Base-by-base conservation (phyloP, 768 basidiomycete genomes). In the Hortiboletus campestris region DNA sequence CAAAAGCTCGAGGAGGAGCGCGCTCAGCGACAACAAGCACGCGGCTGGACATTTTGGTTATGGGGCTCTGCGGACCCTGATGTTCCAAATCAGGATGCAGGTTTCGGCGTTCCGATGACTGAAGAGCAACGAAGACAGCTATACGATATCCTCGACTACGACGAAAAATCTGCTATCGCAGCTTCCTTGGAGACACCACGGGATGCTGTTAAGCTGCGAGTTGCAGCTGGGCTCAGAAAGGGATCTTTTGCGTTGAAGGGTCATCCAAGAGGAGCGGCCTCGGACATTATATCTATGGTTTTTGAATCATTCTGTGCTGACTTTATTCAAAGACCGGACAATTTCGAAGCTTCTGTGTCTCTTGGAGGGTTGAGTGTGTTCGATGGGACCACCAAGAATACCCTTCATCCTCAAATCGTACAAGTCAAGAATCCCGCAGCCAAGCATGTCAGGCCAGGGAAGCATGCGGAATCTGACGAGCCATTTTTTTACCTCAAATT, bases 401-500 rank as follows among this genome's bases (percentile, higher is more conserved):
- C 89, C 10, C 77, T 91, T 6, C 89, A 98, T 68, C 86, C 85
- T 11, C 90, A 97, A 71, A 95, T 99, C 50, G 95, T 98, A 6
- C 85, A 87, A 49, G 94, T 89, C 57, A 88, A 88, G 66, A 80
- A 82, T 38, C 49, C 57, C 25, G 31, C 48, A 22, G 31, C 35
- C 48, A 64, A 73, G 38, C 49, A 61, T 19, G 50, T 80, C 54
- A 77, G 79, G 57, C 67, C 75, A 48, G 65, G 58, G 38, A 49
- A 62, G 29, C 65, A 63, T 55, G 55, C 58, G 53, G 62, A 68
- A 45, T 56, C 68, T 9, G 72, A 73, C 16, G 81, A 82, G 9
- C 80, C 84, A 3, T 98, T 99, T 78, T 93, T 99, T 72, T 91
- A 84, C 63, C 75, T 95, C 64, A 92, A 91, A 67, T 89, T 94